phyloP scores from a whole-genome alignment of 176 grass and related monocot species.

The Tuctoria greenei region DNA sequence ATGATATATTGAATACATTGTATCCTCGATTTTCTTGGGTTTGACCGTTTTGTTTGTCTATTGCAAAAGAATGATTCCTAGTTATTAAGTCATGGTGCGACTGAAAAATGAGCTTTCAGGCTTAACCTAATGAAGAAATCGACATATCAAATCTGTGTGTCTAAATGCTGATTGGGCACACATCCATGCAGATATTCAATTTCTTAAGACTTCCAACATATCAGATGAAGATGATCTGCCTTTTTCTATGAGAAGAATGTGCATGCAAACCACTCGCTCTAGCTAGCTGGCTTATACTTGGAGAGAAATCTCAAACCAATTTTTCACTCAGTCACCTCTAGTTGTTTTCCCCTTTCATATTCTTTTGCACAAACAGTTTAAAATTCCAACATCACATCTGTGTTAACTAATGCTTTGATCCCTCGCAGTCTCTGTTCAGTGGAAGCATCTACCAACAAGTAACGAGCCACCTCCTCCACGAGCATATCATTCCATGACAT shows the following conservation, averaged over 20 bases:
- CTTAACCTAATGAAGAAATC: slow-evolving; percentile 9
- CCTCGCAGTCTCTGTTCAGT: slow-evolving; percentile 87
- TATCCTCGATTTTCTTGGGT: background rate
- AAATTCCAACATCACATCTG: background rate
- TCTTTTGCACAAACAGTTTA: slow-evolving; percentile 3
- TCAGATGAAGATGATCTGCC: background rate
- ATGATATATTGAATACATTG: background rate
- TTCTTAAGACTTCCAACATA: slow-evolving; percentile 14
- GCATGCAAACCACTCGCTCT: background rate
- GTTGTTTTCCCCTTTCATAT: background rate
- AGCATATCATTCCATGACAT: slow-evolving; percentile 95
- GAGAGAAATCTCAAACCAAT: background rate
- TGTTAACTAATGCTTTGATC: slow-evolving; percentile 34
- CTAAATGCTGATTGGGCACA: background rate
- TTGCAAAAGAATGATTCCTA: background rate
- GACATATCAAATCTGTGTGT: background rate
- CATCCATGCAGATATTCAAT: background rate
- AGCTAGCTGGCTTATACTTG: background rate
- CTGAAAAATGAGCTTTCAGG: background rate
- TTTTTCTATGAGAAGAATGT: background rate
- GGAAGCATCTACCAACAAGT: slow-evolving; percentile 73
- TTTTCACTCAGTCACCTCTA: background rate
- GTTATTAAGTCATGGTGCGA: background rate
- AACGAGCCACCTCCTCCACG: slow-evolving; percentile 79
- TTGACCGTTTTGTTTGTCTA: background rate